Conservation (phyloP, 306 rosid species). For the Gillenia trifoliata region DNA sequence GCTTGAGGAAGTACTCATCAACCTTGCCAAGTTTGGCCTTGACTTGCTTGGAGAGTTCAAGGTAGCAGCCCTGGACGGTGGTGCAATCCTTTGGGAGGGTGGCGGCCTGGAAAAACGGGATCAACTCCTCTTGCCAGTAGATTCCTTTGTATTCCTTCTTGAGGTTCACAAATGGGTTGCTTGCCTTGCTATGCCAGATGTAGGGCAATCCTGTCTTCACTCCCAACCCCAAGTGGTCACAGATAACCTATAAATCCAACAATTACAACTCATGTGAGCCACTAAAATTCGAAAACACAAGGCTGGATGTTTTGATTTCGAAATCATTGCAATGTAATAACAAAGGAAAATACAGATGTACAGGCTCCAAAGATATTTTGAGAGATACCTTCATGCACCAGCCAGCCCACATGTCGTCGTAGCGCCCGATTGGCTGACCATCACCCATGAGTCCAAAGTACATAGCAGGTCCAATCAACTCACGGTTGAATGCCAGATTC, state of each 20-base stretch:
- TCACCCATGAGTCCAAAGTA: slow-evolving; percentile 95
- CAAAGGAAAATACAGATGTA: not conserved
- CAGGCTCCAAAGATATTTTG: not conserved
- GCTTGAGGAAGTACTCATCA: slow-evolving; percentile 69
- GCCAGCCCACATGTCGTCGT: slow-evolving; percentile 95
- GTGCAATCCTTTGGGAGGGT: slow-evolving; percentile 65
- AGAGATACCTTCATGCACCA: slow-evolving; percentile 73
- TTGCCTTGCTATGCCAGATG: slow-evolving; percentile 90
- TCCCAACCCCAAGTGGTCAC: slow-evolving; percentile 77
- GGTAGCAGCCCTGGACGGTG: slow-evolving; percentile 64
- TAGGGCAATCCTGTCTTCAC: slow-evolving; percentile 88
- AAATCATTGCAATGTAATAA: not conserved
- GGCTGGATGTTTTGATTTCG: not conserved
- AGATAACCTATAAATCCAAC: slow-evolving; percentile 49
- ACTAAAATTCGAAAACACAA: not conserved
- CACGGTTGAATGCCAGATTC: slow-evolving; percentile 85
- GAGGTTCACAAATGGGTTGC: slow-evolving; percentile 80
- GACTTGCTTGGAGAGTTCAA: slow-evolving; percentile 78
- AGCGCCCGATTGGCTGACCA: slow-evolving; percentile 77
- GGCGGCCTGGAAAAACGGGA: slow-evolving; percentile 73
- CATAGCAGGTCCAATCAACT: slow-evolving; percentile 81
- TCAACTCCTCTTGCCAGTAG: slow-evolving; percentile 80
- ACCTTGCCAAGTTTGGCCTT: slow-evolving; percentile 65
- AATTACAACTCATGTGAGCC: not conserved
- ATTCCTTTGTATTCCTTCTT: slow-evolving; percentile 86